Percentiles rank a stretch among this genome's conserved stretches.
Evolutionary conservation across 345 rosid species (phyloP).

Genomic region (Kernera saxatilis): DNA sequence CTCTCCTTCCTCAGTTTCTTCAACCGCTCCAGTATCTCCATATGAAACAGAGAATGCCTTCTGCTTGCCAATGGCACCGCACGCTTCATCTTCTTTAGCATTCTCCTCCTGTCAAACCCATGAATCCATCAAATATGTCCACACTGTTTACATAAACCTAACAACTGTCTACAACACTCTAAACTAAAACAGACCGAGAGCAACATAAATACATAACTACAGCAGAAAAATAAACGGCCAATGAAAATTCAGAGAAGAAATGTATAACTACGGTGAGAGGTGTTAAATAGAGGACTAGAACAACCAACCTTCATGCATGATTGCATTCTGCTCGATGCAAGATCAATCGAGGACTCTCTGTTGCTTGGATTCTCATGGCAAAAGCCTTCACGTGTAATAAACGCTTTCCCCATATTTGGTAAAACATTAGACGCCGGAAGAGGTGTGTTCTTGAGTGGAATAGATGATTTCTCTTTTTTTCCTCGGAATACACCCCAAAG

Average conservation of each 20-base stretch:
- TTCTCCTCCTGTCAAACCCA: slow-evolving; percentile 43
- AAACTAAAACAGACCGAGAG: neutral
- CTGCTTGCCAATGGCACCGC: slow-evolving; percentile 22
- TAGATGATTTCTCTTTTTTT: slow-evolving; percentile 36
- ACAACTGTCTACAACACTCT: neutral
- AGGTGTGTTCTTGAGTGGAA: slow-evolving; percentile 35
- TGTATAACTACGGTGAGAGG: slow-evolving; percentile 1
- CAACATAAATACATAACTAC: neutral
- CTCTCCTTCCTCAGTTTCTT: slow-evolving; percentile 34
- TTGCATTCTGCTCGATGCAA: neutral
- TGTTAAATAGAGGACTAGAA: slow-evolving; percentile 12
- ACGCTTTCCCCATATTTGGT: slow-evolving; percentile 28
- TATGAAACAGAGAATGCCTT: slow-evolving; percentile 29
- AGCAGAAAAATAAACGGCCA: neutral
- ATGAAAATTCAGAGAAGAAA: slow-evolving; percentile 10
- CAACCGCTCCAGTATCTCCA: slow-evolving; percentile 20
- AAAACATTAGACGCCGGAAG: slow-evolving; percentile 17
- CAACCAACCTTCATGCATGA: slow-evolving; percentile 28
- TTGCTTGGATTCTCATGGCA: slow-evolving; percentile 29
- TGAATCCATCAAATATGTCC: neutral
- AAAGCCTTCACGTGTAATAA: slow-evolving; percentile 28
- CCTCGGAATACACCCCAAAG: slow-evolving; percentile 94
- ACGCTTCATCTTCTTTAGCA: slow-evolving; percentile 8
- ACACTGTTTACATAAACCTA: neutral
- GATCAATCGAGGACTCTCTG: slow-evolving; percentile 19